phyloP scores from a whole-genome alignment of 2,329 filamentous ascomycete species.

The Aspergillus thermomutatus region DNA sequence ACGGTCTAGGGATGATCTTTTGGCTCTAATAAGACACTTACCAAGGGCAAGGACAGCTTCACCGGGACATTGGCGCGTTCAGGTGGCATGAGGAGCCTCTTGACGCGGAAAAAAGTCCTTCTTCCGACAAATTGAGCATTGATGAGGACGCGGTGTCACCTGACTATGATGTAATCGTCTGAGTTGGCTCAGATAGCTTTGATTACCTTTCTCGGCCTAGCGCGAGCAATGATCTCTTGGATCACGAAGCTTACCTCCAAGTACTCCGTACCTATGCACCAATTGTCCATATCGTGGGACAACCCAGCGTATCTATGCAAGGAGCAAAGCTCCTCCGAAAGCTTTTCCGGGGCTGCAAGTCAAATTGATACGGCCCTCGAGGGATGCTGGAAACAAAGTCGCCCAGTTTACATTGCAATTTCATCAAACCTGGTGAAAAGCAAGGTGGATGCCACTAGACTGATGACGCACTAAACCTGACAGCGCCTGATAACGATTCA shows the following conservation, averaged over 20 bases:
- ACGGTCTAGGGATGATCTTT: neutral
- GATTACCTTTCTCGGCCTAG: neutral
- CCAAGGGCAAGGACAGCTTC: slow-evolving; percentile 62
- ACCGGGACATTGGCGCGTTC: slow-evolving; percentile 49
- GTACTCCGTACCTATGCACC: no score
- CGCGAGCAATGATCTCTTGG: neutral
- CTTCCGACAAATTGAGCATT: neutral
- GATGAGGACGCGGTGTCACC: neutral
- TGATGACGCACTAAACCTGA: no score
- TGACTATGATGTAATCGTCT: neutral
- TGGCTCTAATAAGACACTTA: slow-evolving; percentile 25
- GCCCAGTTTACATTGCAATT: no score
- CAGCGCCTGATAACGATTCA: no score
- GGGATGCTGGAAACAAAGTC: no score
- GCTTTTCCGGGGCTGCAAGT: no score
- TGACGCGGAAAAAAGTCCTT: slow-evolving; percentile 10
- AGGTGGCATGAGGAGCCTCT: slow-evolving; percentile 39
- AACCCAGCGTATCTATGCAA: no score
- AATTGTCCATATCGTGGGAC: no score
- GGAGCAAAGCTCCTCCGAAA: no score
- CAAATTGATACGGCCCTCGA: no score
- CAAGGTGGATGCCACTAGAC: no score
- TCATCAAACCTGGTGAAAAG: no score
- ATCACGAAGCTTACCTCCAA: neutral
- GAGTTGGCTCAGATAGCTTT: neutral